Evolutionary conservation across 177 flowering plant genomes (phyloP).

Genomic region (Vitis hybrid): DNA sequence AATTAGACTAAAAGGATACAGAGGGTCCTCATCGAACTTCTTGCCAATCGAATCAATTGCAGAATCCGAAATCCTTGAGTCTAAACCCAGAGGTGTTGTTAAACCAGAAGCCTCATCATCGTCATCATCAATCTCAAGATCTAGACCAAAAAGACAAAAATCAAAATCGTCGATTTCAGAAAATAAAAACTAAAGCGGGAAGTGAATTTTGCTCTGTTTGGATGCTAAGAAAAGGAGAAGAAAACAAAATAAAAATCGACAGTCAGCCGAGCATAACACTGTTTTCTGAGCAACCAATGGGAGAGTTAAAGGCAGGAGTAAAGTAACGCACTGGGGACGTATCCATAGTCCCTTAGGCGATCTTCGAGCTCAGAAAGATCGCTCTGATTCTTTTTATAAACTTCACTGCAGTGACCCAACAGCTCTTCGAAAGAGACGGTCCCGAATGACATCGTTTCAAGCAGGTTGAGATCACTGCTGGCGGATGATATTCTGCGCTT

Average conservation of each 20-base stretch:
- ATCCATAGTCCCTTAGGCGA: conserved; percentile 45
- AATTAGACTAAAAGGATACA: conserved; percentile 54
- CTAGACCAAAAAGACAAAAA: conserved; percentile 14
- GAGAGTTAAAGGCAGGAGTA: not conserved
- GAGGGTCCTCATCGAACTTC: conserved; percentile 43
- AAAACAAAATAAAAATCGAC: not conserved
- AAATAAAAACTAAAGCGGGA: not conserved
- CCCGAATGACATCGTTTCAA: conserved; percentile 78
- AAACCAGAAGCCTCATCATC: conserved; percentile 25
- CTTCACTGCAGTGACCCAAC: conserved; percentile 78
- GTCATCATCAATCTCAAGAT: conserved; percentile 35
- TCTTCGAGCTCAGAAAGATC: conserved; percentile 47
- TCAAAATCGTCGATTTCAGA: not conserved
- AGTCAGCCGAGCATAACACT: not conserved
- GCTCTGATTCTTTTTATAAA: conserved; percentile 59
- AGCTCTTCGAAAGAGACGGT: conserved; percentile 93
- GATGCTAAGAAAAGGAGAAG: not conserved
- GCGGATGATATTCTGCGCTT: conserved; percentile 55
- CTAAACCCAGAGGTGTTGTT: conserved; percentile 14
- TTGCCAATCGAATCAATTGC: conserved; percentile 21
- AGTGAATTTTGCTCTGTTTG: not conserved
- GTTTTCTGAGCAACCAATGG: not conserved
- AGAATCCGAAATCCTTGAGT: conserved; percentile 12
- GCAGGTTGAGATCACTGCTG: conserved; percentile 57
- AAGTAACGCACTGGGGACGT: conserved; percentile 34